These are phyloP conservation scores for Calocera cornea DNA, from an alignment of 768 basidiomycete genomes.

Conservation along the genomic window DNA sequence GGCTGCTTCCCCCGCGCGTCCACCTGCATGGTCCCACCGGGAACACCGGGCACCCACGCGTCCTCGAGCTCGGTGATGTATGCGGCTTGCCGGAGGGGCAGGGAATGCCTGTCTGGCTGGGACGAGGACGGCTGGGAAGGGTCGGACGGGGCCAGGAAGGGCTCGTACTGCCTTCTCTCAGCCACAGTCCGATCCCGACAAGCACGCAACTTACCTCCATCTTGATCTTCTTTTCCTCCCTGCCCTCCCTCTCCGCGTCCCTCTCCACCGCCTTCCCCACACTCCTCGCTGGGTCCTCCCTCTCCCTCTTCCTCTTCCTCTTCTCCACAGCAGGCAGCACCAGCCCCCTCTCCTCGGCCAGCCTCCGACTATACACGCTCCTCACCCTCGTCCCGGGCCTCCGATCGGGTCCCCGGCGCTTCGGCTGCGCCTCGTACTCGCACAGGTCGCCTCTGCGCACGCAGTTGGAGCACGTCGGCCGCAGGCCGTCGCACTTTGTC, in stretches of 20 bases:
- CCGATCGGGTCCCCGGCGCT: constrained; percentile 69
- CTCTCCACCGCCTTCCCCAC: neutral
- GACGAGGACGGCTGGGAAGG: neutral
- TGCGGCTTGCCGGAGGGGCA: neutral
- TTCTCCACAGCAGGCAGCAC: neutral
- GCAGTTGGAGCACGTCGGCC: constrained; percentile 73
- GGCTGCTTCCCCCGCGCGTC: constrained; percentile 39
- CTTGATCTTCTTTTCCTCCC: constrained; percentile 8
- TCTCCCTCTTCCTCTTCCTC: neutral
- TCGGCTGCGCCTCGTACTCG: constrained; percentile 55
- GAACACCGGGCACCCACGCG: neutral
- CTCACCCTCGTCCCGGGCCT: constrained; percentile 43
- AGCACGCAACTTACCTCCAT: neutral
- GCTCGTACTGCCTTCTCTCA: neutral
- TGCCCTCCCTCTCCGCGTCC: neutral
- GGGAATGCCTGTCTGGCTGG: too few relatives aligned
- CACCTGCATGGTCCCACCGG: neutral
- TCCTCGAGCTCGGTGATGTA: constrained; percentile 2
- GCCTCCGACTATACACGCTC: neutral
- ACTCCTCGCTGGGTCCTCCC: too few relatives aligned
- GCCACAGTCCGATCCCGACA: neutral
- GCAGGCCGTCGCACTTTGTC: constrained; percentile 73
- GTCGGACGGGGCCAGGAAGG: neutral
- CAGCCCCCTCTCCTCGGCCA: neutral
- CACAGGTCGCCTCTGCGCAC: constrained; percentile 51